Percentiles rank a stretch among this genome's conserved stretches.
Evolutionary conservation across 306 rosid species (phyloP).

Genomic region (Arachis hypogaea): DNA sequence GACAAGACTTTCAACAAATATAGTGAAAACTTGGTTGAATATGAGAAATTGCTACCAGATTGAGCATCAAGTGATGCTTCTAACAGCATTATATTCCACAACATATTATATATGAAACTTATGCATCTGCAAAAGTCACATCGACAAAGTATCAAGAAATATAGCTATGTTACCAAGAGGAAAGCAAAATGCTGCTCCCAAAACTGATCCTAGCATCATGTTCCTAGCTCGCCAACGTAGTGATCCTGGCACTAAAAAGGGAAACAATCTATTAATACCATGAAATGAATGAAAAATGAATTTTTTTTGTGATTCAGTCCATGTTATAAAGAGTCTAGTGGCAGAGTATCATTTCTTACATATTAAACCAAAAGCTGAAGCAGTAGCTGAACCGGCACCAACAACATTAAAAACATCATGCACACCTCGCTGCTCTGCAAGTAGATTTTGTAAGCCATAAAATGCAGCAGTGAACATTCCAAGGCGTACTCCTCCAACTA

Average conservation of each 20-base stretch:
- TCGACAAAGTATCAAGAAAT: slow-evolving; percentile 3
- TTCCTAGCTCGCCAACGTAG: slow-evolving; percentile 86
- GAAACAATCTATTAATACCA: slow-evolving; percentile 30
- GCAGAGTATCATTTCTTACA: slow-evolving; percentile 55
- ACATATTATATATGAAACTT: neutral
- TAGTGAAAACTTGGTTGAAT: neutral
- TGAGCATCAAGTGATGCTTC: neutral
- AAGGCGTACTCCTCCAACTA: slow-evolving; percentile 88
- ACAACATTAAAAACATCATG: slow-evolving; percentile 82
- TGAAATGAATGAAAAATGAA: neutral
- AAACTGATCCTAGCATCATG: slow-evolving; percentile 69
- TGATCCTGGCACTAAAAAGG: slow-evolving; percentile 83
- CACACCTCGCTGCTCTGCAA: slow-evolving; percentile 85
- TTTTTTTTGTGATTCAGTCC: neutral
- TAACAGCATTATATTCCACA: slow-evolving; percentile 1
- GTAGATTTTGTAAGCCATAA: slow-evolving; percentile 72
- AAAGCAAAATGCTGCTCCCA: slow-evolving; percentile 89
- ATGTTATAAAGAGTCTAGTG: slow-evolving; percentile 9
- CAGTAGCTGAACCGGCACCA: slow-evolving; percentile 97
- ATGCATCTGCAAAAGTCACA: neutral
- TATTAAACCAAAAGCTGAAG: slow-evolving; percentile 87
- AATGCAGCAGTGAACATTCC: slow-evolving; percentile 92
- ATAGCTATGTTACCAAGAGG: slow-evolving; percentile 70
- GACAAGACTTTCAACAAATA: slow-evolving; percentile 32
- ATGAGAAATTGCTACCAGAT: neutral